phyloP scores from a whole-genome alignment of 805 yeast species.

The Saturnispora hagleri region DNA sequence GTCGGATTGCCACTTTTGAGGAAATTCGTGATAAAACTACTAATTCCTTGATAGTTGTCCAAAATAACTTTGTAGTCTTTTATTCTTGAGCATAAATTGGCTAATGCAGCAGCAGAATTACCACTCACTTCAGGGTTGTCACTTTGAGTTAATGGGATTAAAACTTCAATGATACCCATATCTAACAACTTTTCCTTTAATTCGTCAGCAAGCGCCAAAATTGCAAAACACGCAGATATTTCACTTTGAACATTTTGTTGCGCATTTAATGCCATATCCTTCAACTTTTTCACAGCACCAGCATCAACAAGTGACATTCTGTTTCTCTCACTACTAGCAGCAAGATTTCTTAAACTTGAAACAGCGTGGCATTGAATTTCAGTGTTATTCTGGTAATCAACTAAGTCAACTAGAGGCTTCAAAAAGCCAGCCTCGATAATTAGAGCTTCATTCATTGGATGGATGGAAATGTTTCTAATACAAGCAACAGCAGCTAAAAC shows the following conservation, averaged over 20 bases:
- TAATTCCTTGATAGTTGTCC: slow-evolving; percentile 82
- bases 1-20: slow-evolving; percentile 80
- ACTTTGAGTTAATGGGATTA: slow-evolving; percentile 84
- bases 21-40: slow-evolving; percentile 74
- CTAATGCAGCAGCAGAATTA: slow-evolving; percentile 96
- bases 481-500: slow-evolving; percentile 97
- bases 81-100: slow-evolving; percentile 88
- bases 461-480: slow-evolving; percentile 92
- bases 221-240: slow-evolving; percentile 95
- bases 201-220: slow-evolving; percentile 92
- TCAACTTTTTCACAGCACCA: slow-evolving; percentile 91
- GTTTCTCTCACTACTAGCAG: slow-evolving; percentile 90
- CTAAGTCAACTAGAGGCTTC: slow-evolving; percentile 76
- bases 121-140: slow-evolving; percentile 94
- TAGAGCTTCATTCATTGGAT: slow-evolving; percentile 90
- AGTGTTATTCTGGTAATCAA: slow-evolving; percentile 80
- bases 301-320: slow-evolving; percentile 87
- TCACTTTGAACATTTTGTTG: slow-evolving; percentile 94
- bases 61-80: slow-evolving; percentile 73
- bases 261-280: slow-evolving; percentile 71
- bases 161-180: slow-evolving; percentile 75
- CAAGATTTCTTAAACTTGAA: slow-evolving; percentile 88
- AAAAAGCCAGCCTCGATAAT: slow-evolving; percentile 96
- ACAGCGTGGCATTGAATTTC: slow-evolving; percentile 98
- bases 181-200: slow-evolving; percentile 77